phyloP scores from a whole-genome alignment of 2,329 filamentous ascomycete genomes.

The Penicillium palitans region DNA sequence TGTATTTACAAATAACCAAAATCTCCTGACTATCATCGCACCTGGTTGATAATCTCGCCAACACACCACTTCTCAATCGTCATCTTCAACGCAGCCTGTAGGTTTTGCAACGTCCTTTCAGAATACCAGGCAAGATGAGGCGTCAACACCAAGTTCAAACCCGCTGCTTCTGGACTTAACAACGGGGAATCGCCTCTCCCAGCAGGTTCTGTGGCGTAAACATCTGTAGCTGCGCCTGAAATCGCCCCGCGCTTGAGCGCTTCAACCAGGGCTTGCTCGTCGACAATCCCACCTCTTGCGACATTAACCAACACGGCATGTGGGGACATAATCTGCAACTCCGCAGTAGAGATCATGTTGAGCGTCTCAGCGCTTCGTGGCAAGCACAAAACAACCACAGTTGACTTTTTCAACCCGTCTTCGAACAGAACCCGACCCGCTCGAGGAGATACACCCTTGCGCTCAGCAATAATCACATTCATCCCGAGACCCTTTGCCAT shows the following conservation, averaged over 20 bases:
- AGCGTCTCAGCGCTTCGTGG: slow-evolving; percentile 34
- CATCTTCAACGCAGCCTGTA: slow-evolving; percentile 31
- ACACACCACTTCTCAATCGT: slow-evolving; percentile 15
- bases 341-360: slow-evolving; percentile 35
- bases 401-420: slow-evolving; percentile 30
- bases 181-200: slow-evolving; percentile 46
- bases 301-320: slow-evolving; percentile 51
- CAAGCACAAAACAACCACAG: slow-evolving; percentile 32
- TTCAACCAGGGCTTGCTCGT: slow-evolving; percentile 49
- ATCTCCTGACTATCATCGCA: background rate
- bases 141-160: slow-evolving; percentile 51
- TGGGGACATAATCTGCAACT: slow-evolving; percentile 44
- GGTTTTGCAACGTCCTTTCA: slow-evolving; percentile 48
- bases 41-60: slow-evolving; percentile 14
- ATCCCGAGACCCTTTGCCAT: slow-evolving; percentile 49
- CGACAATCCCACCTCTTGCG: slow-evolving; percentile 52
- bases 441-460: slow-evolving; percentile 37
- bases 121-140: slow-evolving; percentile 58
- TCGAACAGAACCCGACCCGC: slow-evolving; percentile 29
- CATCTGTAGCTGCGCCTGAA: slow-evolving; percentile 51
- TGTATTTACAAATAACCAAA: background rate
- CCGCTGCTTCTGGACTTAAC: slow-evolving; percentile 38
- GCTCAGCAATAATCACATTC: slow-evolving; percentile 50
- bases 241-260: slow-evolving; percentile 47
- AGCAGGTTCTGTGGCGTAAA: slow-evolving; percentile 47